Conservation (phyloP, 106 monocot species). For the Dendrobium catenatum region DNA sequence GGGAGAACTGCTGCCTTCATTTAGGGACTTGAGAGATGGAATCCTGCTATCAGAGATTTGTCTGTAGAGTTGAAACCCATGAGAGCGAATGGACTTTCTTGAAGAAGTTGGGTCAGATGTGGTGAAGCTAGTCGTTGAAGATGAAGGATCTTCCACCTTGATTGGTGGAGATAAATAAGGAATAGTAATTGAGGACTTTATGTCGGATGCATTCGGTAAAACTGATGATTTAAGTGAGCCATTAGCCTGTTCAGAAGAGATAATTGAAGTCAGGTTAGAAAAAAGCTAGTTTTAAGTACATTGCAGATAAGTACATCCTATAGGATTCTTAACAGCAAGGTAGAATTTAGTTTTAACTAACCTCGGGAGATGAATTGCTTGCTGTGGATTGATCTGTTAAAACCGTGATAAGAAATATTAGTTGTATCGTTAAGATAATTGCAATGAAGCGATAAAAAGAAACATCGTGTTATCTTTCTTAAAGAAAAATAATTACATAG, state of each 20-base stretch:
- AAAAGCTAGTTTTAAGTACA: background rate
- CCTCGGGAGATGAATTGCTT: conserved; percentile 43
- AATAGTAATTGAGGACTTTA: conserved; percentile 15
- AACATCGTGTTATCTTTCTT: background rate
- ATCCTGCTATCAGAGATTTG: conserved; percentile 51
- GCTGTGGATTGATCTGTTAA: conserved; percentile 24
- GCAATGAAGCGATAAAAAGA: background rate
- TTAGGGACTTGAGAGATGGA: conserved; percentile 39
- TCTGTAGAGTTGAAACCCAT: conserved; percentile 34
- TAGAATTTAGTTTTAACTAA: conserved; percentile 15
- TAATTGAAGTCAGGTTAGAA: background rate
- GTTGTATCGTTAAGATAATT: background rate
- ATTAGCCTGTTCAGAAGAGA: conserved; percentile 31
- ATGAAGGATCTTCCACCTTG: conserved; percentile 26
- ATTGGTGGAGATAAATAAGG: conserved; percentile 21
- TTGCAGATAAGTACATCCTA: background rate
- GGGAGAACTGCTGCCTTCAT: conserved; percentile 37
- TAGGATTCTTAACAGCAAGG: background rate
- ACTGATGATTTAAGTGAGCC: conserved; percentile 23
- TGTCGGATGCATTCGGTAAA: conserved; percentile 13
- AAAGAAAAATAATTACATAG: background rate
- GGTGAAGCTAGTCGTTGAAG: conserved; percentile 23
- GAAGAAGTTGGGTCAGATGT: conserved; percentile 32
- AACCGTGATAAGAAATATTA: background rate
- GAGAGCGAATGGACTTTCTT: conserved; percentile 34